These are phyloP conservation scores for Scutellaria baicalensis DNA, from an alignment of 257 asterid species.

Conservation along the genomic window DNA sequence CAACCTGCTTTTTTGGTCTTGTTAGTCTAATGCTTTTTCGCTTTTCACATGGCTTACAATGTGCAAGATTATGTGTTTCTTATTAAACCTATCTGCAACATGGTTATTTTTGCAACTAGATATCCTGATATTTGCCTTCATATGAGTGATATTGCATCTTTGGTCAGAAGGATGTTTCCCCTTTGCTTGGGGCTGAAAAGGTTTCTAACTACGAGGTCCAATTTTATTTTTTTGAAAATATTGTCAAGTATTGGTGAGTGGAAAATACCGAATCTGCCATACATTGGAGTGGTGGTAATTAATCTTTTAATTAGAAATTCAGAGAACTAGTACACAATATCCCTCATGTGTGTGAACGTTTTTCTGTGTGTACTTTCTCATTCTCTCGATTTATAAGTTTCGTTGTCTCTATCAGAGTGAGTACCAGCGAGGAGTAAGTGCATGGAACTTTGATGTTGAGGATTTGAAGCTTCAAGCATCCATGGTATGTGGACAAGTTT, in stretches of 20 bases:
- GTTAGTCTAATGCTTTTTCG: neutral
- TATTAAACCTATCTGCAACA: neutral
- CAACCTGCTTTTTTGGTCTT: neutral
- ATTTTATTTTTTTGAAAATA: neutral
- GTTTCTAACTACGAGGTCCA: neutral
- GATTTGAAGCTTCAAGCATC: constrained; percentile 94
- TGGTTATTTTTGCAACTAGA: neutral
- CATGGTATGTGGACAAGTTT: constrained; percentile 44
- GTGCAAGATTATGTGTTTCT: neutral
- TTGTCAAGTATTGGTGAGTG: constrained; percentile 1
- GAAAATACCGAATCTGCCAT: constrained; percentile 5
- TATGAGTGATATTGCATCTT: neutral
- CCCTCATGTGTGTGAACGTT: neutral
- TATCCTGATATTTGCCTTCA: neutral
- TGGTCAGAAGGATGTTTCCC: constrained; percentile 2
- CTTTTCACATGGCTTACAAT: constrained; percentile 2
- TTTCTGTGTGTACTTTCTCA: neutral
- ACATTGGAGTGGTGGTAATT: neutral
- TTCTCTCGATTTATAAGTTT: constrained; percentile 9
- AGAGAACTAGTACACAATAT: neutral
- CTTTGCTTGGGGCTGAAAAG: neutral
- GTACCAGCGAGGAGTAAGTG: constrained; percentile 99
- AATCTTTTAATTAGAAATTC: neutral
- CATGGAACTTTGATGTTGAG: constrained; percentile 96
- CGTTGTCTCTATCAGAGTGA: constrained; percentile 59